Evolutionary conservation across 2,329 filamentous ascomycete species (phyloP).

Genomic region (Tricladium varicosporioides): DNA sequence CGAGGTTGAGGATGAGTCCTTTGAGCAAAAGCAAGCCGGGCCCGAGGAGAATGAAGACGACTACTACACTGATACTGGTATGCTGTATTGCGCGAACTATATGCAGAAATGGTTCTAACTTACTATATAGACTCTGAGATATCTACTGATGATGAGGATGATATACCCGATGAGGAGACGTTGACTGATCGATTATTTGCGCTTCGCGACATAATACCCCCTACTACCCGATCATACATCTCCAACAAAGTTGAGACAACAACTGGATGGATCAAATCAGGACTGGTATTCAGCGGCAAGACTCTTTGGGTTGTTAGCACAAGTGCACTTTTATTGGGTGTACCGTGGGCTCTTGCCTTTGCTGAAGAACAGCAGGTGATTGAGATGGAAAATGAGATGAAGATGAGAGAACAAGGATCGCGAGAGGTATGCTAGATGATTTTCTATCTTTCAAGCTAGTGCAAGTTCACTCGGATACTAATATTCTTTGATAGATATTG

Average conservation of each 20-base stretch:
- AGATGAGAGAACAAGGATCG: conserved; percentile 84
- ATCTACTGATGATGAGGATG: conserved; percentile 74
- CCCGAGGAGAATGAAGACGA: conserved; percentile 72
- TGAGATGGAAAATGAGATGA: conserved; percentile 97
- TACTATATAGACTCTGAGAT: conserved; percentile 69
- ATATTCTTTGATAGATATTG: conserved; percentile 22
- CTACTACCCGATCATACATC: conserved; percentile 67
- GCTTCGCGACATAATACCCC: conserved; percentile 73
- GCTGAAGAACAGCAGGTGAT: conserved; percentile 95
- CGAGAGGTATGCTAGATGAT: conserved; percentile 56
- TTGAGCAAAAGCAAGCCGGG: conserved; percentile 69
- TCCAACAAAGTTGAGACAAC: conserved; percentile 56
- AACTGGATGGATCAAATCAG: conserved; percentile 55
- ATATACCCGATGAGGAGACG: conserved; percentile 53
- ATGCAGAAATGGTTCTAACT: conserved; percentile 13
- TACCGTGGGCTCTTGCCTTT: conserved; percentile 90
- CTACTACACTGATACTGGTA: conserved; percentile 92
- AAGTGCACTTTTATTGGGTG: conserved; percentile 82
- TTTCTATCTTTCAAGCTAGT: too few relatives aligned
- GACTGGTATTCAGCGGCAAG: conserved; percentile 74
- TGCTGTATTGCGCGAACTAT: conserved; percentile 24
- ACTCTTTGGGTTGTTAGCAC: conserved; percentile 89
- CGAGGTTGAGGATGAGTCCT: conserved; percentile 96
- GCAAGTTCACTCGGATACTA: too few relatives aligned
- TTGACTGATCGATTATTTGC: conserved; percentile 69